Base-by-base conservation (phyloP, 2,329 filamentous ascomycete species). In the Aspergillus floridensis region DNA sequence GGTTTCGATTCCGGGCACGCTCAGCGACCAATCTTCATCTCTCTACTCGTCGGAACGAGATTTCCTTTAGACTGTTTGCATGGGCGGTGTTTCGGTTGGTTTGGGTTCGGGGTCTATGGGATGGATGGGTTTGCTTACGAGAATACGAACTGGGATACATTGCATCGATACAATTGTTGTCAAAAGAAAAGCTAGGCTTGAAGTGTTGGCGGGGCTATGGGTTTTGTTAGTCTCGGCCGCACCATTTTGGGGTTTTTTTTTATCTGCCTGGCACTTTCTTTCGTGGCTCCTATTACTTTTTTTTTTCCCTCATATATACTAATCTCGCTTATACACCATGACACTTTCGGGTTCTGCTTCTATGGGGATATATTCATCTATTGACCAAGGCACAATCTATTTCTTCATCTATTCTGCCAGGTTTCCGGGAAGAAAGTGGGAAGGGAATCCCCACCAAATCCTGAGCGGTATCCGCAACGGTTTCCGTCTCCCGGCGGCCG, bases 1-100 rank as follows among this genome's bases (percentile, higher is more conserved):
- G 29, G 67, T 75, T 3, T 59, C 63, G 1, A 72, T 77, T 32
- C 74, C 74, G 1, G 62, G 60, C 1, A 65, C 66, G 7, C 58
- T 63, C 0, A 69, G 70, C 22, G 68, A 68, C 14, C 16, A 66
- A 32, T 63, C 65, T 11, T 68, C 68, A 38, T 70, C 68, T 16
- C 31, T 68, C 35, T 62, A 66, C 56, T 71, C 70, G 7, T 68
- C 69, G 47, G 53, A 70, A 29, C 67, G 64, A 26, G 66, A 68
- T 4, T 58, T 49, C 47, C 44, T 51, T 46, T 58, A 55, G 24
- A 26, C 29, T n/a, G 48, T 62, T 63, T 54, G 53, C 49, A 53
- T 38, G 32, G 51, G 46, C 11, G 32, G 49, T 35, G 52, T 49
- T 57, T 56, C 14, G 35, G 51, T 58, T 35, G 49, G 49, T 12